Percentiles rank a stretch among this genome's conserved stretches.
These are phyloP conservation scores for Closterium sp. DNA, from an alignment of 139 green algal genomes.

Conservation along the genomic window DNA sequence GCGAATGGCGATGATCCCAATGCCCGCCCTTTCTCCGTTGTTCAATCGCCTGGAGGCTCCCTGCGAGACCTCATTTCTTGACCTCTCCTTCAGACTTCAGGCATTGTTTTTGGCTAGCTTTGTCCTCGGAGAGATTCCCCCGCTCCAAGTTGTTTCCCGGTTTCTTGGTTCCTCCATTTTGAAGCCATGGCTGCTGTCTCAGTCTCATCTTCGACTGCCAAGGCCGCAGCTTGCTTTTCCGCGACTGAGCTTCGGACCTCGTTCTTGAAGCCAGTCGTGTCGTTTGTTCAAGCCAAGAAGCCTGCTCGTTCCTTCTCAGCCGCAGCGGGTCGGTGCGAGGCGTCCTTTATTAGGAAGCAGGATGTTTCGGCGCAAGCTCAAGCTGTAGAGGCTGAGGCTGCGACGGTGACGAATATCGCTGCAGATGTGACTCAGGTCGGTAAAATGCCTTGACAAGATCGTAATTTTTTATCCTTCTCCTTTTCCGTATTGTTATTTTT, in stretches of 20 bases:
- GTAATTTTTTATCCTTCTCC: neutral
- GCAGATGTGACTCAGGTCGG: constrained; percentile 48
- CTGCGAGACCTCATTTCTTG: no score
- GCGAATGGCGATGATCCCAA: neutral
- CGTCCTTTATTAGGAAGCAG: neutral
- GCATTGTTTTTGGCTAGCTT: neutral
- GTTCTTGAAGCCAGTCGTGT: neutral
- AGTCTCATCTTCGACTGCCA: neutral
- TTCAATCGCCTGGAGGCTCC: no score
- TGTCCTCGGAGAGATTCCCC: neutral
- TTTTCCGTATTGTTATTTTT: no score
- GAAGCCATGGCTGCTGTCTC: neutral
- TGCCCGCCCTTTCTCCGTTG: no score
- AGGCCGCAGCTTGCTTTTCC: neutral
- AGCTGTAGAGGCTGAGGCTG: constrained; percentile 38
- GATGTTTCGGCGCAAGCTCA: constrained; percentile 13
- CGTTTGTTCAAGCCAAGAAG: neutral
- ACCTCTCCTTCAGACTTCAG: no score
- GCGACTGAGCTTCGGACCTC: neutral
- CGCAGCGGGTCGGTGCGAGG: neutral
- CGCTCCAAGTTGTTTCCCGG: neutral
- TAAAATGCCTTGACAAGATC: neutral
- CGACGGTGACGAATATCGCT: constrained; percentile 42
- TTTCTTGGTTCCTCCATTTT: neutral
- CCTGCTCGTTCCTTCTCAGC: neutral